phyloP scores from a whole-genome alignment of 306 rosid genomes.

The Phaseolus lunatus region DNA sequence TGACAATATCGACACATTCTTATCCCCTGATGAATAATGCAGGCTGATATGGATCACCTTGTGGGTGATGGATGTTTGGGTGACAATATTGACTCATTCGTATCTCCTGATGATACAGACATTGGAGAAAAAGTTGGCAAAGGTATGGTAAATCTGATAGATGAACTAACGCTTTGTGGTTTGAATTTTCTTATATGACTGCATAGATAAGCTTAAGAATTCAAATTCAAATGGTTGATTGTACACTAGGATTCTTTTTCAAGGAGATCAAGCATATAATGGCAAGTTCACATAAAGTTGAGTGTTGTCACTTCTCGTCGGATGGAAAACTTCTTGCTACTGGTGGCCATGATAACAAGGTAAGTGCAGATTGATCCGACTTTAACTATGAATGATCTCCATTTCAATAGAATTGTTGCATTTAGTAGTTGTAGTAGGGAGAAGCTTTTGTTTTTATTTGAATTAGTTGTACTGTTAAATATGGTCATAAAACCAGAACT shows the following conservation, averaged over 20 bases:
- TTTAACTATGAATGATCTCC: constrained; percentile 32
- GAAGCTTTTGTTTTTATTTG: constrained; percentile 30
- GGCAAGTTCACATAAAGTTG: constrained; percentile 69
- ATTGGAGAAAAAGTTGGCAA: constrained; percentile 56
- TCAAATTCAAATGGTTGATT: constrained; percentile 38
- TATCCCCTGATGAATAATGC: constrained; percentile 19
- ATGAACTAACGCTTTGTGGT: constrained; percentile 9
- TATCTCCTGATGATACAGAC: constrained; percentile 56
- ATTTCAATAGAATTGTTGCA: constrained; percentile 35
- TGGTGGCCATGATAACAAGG: constrained; percentile 90
- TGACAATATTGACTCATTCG: constrained; percentile 60
- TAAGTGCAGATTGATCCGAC: constrained; percentile 38
- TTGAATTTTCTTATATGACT: constrained; percentile 16
- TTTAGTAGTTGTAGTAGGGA: constrained; percentile 19
- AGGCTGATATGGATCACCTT: constrained; percentile 64
- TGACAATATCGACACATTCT: no score
- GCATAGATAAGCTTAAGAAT: constrained; percentile 26
- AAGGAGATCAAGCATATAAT: constrained; percentile 55
- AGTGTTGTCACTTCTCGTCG: constrained; percentile 85
- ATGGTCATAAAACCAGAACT: not conserved
- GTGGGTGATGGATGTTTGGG: constrained; percentile 68
- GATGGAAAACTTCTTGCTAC: constrained; percentile 90
- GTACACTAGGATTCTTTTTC: constrained; percentile 56
- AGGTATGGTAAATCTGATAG: constrained; percentile 54
- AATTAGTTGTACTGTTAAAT: not conserved